phyloP scores from a whole-genome alignment of 139 green algal species.

The Nannochloris sp. region DNA sequence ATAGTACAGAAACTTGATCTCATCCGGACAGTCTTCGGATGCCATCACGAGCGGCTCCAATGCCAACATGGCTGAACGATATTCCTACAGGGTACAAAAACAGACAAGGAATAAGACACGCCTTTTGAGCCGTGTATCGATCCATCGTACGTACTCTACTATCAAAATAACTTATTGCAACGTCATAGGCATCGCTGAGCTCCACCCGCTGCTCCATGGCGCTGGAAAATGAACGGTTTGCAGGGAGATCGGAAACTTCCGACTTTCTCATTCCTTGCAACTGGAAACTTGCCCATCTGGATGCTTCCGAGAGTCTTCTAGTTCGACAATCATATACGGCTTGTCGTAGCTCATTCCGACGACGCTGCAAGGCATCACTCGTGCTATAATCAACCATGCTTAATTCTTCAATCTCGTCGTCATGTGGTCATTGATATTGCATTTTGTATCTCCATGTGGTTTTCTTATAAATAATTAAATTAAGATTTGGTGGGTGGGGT shows the following conservation, averaged over 20 bases:
- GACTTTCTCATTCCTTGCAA: conserved; percentile 43
- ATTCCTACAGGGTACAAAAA: too few species aligned
- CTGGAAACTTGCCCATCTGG: conserved; percentile 68
- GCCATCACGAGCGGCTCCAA: too few species aligned
- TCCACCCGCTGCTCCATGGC: conserved; percentile 12
- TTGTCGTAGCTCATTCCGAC: conserved; percentile 36
- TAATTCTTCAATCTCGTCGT: too few species aligned
- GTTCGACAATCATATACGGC: conserved; percentile 37
- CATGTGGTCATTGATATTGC: too few species aligned
- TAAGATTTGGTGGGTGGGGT: too few species aligned
- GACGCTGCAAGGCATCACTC: not conserved
- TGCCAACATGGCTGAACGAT: too few species aligned
- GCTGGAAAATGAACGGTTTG: conserved; percentile 8
- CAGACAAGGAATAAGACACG: too few species aligned
- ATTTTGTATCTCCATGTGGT: too few species aligned
- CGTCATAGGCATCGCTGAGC: conserved; percentile 33
- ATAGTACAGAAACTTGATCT: conserved; percentile 59
- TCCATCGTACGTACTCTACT: conserved; percentile 35
- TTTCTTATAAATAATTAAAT: too few species aligned
- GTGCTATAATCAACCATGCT: not conserved
- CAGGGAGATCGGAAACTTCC: not conserved
- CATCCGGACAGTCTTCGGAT: too few species aligned
- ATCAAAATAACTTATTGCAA: conserved; percentile 58
- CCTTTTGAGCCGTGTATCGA: too few species aligned
- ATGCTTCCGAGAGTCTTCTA: conserved; percentile 36